Evolutionary conservation across 352 stramenopile genomes (phyloP), one percentile per base, ranked within the genome.

Genomic region (Peronospora farinosa): DNA sequence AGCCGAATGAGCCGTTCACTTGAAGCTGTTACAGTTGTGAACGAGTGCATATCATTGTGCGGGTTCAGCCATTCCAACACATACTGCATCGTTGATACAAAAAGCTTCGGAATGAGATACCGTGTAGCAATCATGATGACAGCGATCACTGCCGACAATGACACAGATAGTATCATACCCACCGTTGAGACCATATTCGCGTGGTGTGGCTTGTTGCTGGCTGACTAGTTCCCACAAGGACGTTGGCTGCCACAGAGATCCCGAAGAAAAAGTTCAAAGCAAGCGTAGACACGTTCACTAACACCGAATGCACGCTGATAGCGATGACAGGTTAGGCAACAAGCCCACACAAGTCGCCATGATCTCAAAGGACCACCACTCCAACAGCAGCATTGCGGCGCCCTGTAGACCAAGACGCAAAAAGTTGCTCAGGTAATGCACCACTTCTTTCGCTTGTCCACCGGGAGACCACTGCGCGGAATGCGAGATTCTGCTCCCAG

Each of bases 291-390:
- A 88, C 65, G 47, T 67, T 84, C 16, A 82, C 60, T 13, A 87
- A 40, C 31, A 92, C 75, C 15, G 78, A 86, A 48, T 92, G 81
- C 12, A 86, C 78, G 32, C 72, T 87, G 33, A 92, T 76, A 12
- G 76, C 64, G 3, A 86, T 53, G 31, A 89, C 70, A 32, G 72
- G 59, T 86, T 66, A 15, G 76, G 70, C 16, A 92, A 56, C 49
- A 68, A 64, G 0, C 81, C 81, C 1, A 78, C 78, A 19, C 86
- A 71, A 6, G 67, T 60, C 12, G 78, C 70, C 77, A 89, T 82
- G 57, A 89, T 85, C 55, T 92, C 81, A 38, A 87, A 92, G 31
- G 81, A 75, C 54, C 69, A 77, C 78, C 76, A 90, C 57, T 92
- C 81, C 7, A 89, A 51, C 38, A 88, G 44, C 62, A 92, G 74